Conservation (phyloP, 306 rosid species). For the Phaseolus lunatus region DNA sequence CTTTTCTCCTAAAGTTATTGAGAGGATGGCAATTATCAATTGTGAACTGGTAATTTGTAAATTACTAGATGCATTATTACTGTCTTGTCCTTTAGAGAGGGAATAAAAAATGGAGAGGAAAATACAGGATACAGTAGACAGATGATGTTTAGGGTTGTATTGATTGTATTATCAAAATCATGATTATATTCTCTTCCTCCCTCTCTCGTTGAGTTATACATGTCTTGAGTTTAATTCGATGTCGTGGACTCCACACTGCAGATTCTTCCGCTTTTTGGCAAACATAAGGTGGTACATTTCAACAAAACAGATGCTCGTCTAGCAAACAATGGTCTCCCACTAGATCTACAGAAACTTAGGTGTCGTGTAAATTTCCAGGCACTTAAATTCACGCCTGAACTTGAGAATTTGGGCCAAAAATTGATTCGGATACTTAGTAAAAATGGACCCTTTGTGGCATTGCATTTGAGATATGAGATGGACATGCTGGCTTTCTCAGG, state of each 20-base stretch:
- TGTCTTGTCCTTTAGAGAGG: not conserved
- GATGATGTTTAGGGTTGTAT: conserved; percentile 12
- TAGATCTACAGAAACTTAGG: conserved; percentile 82
- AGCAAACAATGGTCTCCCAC: conserved; percentile 84
- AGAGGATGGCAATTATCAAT: not conserved
- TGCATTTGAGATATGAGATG: conserved; percentile 97
- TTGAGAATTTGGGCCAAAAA: conserved; percentile 85
- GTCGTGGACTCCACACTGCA: conserved; percentile 55
- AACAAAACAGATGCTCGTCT: conserved; percentile 96
- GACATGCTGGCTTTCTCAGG: conserved; percentile 99
- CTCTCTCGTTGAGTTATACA: conserved; percentile 36
- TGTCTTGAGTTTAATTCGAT: conserved; percentile 41
- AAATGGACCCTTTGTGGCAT: conserved; percentile 83
- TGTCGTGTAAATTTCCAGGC: conserved; percentile 95
- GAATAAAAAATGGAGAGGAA: not conserved
- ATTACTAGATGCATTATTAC: not conserved
- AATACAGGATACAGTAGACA: conserved; percentile 14
- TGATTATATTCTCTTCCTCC: conserved; percentile 31
- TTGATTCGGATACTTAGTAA: conserved; percentile 72
- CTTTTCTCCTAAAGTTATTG: not conserved
- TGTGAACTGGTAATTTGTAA: conserved; percentile 2
- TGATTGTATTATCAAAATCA: not conserved
- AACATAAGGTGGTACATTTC: conserved; percentile 84
- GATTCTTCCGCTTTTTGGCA: conserved; percentile 83
- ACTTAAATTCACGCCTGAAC: conserved; percentile 85